These are phyloP conservation scores for Penicillium janthinellum DNA, from an alignment of 2,329 filamentous ascomycete species.

Conservation along the genomic window DNA sequence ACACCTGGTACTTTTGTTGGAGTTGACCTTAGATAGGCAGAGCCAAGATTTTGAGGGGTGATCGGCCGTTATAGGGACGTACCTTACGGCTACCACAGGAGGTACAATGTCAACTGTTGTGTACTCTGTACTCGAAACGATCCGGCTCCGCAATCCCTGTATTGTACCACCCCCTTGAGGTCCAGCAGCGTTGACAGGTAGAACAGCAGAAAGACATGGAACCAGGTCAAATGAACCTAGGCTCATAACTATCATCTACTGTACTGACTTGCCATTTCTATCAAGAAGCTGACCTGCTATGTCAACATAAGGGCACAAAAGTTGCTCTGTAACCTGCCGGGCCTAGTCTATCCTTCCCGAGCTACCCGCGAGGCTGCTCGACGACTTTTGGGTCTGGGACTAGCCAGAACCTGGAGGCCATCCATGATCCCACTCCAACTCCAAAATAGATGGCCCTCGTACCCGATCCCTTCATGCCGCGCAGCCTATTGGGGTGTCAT, in stretches of 20 bases:
- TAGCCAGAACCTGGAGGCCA: no score
- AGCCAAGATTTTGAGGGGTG: neutral
- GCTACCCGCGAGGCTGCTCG: neutral
- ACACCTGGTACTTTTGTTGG: slow-evolving; percentile 6
- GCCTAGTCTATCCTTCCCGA: neutral
- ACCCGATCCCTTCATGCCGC: slow-evolving; percentile 19
- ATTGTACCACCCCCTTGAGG: neutral
- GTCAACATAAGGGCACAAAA: no score
- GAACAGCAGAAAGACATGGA: neutral
- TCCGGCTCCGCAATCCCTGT: slow-evolving; percentile 1
- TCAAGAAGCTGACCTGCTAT: no score
- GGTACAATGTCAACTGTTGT: neutral
- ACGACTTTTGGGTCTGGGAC: no score
- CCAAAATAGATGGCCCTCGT: neutral
- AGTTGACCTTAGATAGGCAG: neutral
- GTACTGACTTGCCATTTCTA: no score
- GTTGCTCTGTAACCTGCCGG: no score
- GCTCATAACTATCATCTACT: neutral
- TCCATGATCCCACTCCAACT: neutral
- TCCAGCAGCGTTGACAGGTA: neutral
- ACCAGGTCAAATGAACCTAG: neutral
- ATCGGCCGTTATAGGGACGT: neutral
- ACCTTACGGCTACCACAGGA: neutral
- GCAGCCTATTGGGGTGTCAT: slow-evolving; percentile 21
- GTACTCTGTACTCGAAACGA: neutral